Evolutionary conservation across 768 basidiomycete genomes (phyloP).

Genomic region (Termitomyces titanicus): DNA sequence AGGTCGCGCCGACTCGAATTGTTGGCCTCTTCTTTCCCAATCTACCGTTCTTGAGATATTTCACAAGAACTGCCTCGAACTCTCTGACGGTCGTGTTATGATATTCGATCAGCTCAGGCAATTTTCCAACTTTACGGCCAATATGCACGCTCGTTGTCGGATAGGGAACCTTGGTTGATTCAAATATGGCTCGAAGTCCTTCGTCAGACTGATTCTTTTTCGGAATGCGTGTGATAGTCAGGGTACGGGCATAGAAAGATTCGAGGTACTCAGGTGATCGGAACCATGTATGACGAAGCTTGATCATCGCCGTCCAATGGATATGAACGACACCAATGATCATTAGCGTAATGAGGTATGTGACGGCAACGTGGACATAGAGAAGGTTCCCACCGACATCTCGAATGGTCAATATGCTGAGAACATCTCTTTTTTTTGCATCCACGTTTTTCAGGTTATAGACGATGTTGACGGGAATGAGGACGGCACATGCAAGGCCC

Average conservation of each 20-base stretch:
- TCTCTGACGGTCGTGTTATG: slow-evolving; percentile 94
- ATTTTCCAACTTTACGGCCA: slow-evolving; percentile 79
- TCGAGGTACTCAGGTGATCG: slow-evolving; percentile 83
- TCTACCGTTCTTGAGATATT: slow-evolving; percentile 81
- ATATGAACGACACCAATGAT: slow-evolving; percentile 69
- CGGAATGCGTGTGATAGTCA: slow-evolving; percentile 77
- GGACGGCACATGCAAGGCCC: slow-evolving; percentile 59
- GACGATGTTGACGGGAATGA: slow-evolving; percentile 83
- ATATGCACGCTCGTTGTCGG: slow-evolving; percentile 91
- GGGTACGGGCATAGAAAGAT: slow-evolving; percentile 91
- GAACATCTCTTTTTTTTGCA: slow-evolving; percentile 47
- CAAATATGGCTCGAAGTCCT: slow-evolving; percentile 76
- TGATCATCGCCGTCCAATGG: slow-evolving; percentile 78
- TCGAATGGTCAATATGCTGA: slow-evolving; percentile 84
- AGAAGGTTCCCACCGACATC: slow-evolving; percentile 69
- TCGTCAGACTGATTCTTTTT: slow-evolving; percentile 83
- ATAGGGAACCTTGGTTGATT: slow-evolving; percentile 74
- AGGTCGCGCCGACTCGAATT: slow-evolving; percentile 71
- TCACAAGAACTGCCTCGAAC: slow-evolving; percentile 84
- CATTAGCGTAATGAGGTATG: slow-evolving; percentile 76
- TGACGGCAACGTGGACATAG: slow-evolving; percentile 80
- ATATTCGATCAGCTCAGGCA: slow-evolving; percentile 88
- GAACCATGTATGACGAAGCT: slow-evolving; percentile 83
- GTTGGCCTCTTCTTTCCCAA: slow-evolving; percentile 80
- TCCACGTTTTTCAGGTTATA: slow-evolving; percentile 76